A percentile compares a stretch with the other conserved stretches of the same genome.
phyloP scores from a whole-genome alignment of 192 early-diverging fungal species.

The Paraglomus brasilianum region DNA sequence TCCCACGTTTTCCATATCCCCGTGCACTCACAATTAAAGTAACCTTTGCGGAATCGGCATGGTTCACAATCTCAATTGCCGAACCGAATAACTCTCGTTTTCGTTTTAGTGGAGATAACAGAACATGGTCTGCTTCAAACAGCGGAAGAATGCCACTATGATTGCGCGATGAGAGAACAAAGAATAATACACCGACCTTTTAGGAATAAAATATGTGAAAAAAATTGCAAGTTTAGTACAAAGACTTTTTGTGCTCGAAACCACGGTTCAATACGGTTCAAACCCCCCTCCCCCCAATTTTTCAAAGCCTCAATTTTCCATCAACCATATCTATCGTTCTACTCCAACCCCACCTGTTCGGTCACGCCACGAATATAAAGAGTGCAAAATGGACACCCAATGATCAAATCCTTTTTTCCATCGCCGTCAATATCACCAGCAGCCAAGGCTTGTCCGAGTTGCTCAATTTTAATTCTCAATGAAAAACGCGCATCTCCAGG shows the following conservation, averaged over 20 bases:
- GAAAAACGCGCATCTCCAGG: too few species aligned
- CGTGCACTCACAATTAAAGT: conserved; percentile 36
- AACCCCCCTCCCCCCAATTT: too few species aligned
- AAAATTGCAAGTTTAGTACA: not conserved
- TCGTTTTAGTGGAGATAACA: not conserved
- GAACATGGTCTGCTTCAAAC: conserved; percentile 1
- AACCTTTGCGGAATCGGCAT: not conserved
- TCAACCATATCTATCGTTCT: too few species aligned
- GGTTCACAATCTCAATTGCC: conserved; percentile 2
- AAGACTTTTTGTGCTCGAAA: too few species aligned
- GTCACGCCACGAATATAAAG: not conserved
- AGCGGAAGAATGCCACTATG: conserved; percentile 7
- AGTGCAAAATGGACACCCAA: conserved; percentile 57
- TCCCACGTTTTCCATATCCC: conserved; percentile 23
- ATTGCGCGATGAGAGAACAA: not conserved
- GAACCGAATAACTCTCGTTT: conserved; percentile 15
- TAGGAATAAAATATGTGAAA: not conserved
- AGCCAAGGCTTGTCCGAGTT: conserved; percentile 42
- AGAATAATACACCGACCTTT: conserved; percentile 3
- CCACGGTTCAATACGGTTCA: too few species aligned
- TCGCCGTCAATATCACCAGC: conserved; percentile 61
- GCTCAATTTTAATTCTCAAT: conserved; percentile 12
- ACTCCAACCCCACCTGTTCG: too few species aligned
- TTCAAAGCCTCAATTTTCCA: too few species aligned
- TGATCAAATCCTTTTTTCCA: conserved; percentile 56